Conservation (phyloP, 371 early-diverging fungal genomes). For the Funneliformis caledonium region DNA sequence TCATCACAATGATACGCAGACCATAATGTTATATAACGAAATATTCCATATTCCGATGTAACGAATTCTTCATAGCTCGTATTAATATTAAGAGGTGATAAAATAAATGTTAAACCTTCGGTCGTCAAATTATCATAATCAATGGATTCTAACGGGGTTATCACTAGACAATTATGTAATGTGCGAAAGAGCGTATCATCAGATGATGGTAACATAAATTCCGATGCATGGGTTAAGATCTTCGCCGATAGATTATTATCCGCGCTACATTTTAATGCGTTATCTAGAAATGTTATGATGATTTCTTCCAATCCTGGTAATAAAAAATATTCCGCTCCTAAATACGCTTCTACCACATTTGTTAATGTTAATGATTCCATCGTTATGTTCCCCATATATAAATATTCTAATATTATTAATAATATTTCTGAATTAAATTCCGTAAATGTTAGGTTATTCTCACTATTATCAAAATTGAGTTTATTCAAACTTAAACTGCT, state of each 20-base stretch:
- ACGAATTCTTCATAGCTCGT: not conserved
- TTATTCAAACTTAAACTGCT: not conserved
- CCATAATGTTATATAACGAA: constrained; percentile 33
- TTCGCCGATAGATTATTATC: constrained; percentile 29
- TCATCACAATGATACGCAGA: not conserved
- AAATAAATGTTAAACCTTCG: constrained; percentile 10
- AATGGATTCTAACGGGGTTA: constrained; percentile 15
- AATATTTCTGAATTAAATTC: constrained; percentile 10
- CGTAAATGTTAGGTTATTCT: constrained; percentile 13
- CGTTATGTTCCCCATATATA: constrained; percentile 31
- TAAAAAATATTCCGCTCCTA: constrained; percentile 27
- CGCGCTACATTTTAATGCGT: not conserved
- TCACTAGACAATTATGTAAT: constrained; percentile 1
- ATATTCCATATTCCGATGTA: constrained; percentile 32
- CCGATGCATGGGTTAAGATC: constrained; percentile 14
- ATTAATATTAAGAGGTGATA: not conserved
- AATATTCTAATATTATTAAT: constrained; percentile 36
- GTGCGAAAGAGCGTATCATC: constrained; percentile 18
- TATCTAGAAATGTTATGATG: constrained; percentile 11
- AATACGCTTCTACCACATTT: constrained; percentile 31
- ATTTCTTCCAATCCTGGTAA: constrained; percentile 16
- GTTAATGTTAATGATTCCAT: not conserved
- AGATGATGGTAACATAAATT: constrained; percentile 7
- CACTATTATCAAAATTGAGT: not conserved
- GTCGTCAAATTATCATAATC: not conserved